phyloP scores from a whole-genome alignment of 805 yeast species.

The Wickerhamiella australiensis region DNA sequence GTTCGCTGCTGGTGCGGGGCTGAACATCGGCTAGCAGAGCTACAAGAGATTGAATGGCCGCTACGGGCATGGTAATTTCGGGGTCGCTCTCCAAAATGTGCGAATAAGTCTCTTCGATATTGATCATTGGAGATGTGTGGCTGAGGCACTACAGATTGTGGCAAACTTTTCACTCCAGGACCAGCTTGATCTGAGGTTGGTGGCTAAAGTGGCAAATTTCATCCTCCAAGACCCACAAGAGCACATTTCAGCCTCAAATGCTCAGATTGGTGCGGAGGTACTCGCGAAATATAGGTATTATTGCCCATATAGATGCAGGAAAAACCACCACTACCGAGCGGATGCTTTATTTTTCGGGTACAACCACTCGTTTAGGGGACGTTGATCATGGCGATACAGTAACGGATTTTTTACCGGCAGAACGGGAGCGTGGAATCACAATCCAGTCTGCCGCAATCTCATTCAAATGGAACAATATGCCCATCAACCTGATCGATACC shows the following conservation, averaged over 20 bases:
- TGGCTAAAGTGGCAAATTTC: background rate
- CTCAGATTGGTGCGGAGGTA: background rate
- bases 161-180: too few relatives aligned
- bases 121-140: constrained; percentile 38
- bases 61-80: constrained; percentile 99
- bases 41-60: constrained; percentile 91
- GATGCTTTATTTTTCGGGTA: constrained; percentile 81
- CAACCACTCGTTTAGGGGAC: constrained; percentile 66
- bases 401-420: constrained; percentile 83
- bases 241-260: background rate
- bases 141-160: constrained; percentile 1
- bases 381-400: constrained; percentile 97
- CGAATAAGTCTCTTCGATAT: constrained; percentile 70
- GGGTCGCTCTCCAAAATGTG: constrained; percentile 74
- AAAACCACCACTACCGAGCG: constrained; percentile 96
- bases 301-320: constrained; percentile 99
- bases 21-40: constrained; percentile 69
- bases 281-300: constrained; percentile 76
- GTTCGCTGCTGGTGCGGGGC: constrained; percentile 88
- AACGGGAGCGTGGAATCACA: constrained; percentile 85
- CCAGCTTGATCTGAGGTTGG: background rate
- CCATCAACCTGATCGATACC: constrained; percentile 83
- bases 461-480: constrained; percentile 66
- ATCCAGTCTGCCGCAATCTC: constrained; percentile 95
- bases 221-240: background rate